Base-by-base conservation (phyloP, 495 filamentous ascomycete species). In the Chlorociboria aeruginascens region DNA sequence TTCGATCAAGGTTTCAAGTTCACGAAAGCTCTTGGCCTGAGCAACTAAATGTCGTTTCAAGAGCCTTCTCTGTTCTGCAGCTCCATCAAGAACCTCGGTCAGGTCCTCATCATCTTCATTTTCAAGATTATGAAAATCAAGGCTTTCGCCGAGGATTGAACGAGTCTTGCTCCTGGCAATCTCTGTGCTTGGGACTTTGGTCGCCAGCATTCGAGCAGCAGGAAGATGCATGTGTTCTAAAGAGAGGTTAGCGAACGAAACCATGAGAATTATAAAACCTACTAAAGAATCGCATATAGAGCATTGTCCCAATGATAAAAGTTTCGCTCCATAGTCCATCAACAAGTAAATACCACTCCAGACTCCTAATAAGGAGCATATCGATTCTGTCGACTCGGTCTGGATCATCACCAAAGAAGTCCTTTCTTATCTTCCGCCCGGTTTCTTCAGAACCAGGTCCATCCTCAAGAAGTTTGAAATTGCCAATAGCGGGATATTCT, bases 311-410 rank as follows among this genome's bases (percentile, higher is more conserved):
- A 33, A 76, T 71, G 12, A 67, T 53, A 63, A 89, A 87, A 3
- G 87, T 83, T 49, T 84, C 72, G 28, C 69, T 61, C 72, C 84
- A 87, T 46, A 86, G 70, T 1, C 73, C 81, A 25, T 83, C 79
- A 11, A 86, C 69, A 39, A 82, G 66, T 50, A 85, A 63, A 59
- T 86, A 81, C 92, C 92, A 98, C 55, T 94, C 85, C 46, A 95
- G 62, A 45, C 82, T 78, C 33, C 81, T 74, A 42, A 96, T 87
- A 48, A 95, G 66, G 36, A 74, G 66, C 40, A 84, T 76, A 49
- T 95, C 86, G 43, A 75, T 63, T 11, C 64, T 61, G 44, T 94
- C 85, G 40, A 76, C 63, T 8, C 62, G 61, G 11, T 77, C 73
- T 12, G 78, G 58, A 35, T 76, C 69, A 4, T 77, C 72, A 13